phyloP scores from a whole-genome alignment of 1,284 basidiomycete species.

The Papiliotrema laurentii region DNA sequence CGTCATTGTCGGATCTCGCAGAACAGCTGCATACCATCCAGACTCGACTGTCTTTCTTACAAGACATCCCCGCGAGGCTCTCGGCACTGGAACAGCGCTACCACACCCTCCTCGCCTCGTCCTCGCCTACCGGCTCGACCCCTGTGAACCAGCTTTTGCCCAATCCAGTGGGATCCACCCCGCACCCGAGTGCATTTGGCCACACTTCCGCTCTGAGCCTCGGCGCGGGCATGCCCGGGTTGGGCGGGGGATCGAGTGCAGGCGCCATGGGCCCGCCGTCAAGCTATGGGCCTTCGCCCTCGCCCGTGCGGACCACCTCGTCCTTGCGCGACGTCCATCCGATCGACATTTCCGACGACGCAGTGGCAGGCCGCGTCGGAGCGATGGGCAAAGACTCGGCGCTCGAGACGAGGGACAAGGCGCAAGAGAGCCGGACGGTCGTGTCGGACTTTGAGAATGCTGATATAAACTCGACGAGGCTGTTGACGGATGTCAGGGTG shows the following conservation, averaged over 20 bases:
- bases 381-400: too few species aligned
- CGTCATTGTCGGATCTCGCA: background rate
- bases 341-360: too few species aligned
- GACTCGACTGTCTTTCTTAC: background rate
- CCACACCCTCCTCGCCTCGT: background rate
- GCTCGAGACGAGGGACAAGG: background rate
- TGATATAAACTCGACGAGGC: constrained; percentile 1
- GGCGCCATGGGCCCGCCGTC: background rate
- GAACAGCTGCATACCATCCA: constrained; percentile 1
- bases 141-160: too few species aligned
- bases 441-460: background rate
- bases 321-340: background rate
- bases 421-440: background rate
- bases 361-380: too few species aligned
- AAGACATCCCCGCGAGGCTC: background rate
- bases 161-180: too few species aligned
- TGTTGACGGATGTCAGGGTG: constrained; percentile 3
- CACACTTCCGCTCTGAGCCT: too few species aligned
- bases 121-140: background rate
- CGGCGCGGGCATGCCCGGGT: too few species aligned
- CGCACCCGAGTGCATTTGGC: too few species aligned
- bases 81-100: background rate
- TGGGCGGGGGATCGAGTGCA: too few species aligned
- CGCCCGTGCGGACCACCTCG: background rate
- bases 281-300: background rate